A percentile compares a stretch with the other conserved stretches of the same genome.
Conservation (phyloP, 306 rosid species). For the Sphenostylis stenocarpa region DNA sequence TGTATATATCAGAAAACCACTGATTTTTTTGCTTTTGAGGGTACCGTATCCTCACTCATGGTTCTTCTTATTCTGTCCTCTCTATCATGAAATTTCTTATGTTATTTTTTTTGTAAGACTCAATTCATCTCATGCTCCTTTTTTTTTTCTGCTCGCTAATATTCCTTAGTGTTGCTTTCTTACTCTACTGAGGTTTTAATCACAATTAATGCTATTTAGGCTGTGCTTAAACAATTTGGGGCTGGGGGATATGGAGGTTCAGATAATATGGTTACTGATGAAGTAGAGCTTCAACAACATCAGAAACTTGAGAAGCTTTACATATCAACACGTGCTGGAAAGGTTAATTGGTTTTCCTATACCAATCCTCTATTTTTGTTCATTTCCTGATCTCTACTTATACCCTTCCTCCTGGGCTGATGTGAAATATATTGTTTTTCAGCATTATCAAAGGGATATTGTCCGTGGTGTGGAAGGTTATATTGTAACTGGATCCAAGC, state of each 20-base stretch:
- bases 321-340: constrained; percentile 96
- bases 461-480: constrained; percentile 98
- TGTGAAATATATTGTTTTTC: constrained; percentile 27
- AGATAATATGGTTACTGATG: constrained; percentile 82
- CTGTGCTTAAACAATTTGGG: constrained; percentile 96
- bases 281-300: constrained; percentile 78
- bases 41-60: neutral
- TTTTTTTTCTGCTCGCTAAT: neutral
- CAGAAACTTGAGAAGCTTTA: constrained; percentile 96
- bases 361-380: constrained; percentile 24
- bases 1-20: neutral
- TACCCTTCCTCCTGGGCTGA: constrained; percentile 6
- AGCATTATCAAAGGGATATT: constrained; percentile 98
- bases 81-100: neutral
- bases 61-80: constrained; percentile 1
- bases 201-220: constrained; percentile 48
- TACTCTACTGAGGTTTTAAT: constrained; percentile 27
- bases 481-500: constrained; percentile 94
- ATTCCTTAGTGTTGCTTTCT: neutral
- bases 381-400: constrained; percentile 2
- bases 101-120: neutral
- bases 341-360: constrained; percentile 57
- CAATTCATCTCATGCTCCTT: neutral
- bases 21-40: neutral
- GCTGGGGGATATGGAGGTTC: constrained; percentile 98